phyloP scores from a whole-genome alignment of 2,329 filamentous ascomycete genomes.

The Apiospora sp. region DNA sequence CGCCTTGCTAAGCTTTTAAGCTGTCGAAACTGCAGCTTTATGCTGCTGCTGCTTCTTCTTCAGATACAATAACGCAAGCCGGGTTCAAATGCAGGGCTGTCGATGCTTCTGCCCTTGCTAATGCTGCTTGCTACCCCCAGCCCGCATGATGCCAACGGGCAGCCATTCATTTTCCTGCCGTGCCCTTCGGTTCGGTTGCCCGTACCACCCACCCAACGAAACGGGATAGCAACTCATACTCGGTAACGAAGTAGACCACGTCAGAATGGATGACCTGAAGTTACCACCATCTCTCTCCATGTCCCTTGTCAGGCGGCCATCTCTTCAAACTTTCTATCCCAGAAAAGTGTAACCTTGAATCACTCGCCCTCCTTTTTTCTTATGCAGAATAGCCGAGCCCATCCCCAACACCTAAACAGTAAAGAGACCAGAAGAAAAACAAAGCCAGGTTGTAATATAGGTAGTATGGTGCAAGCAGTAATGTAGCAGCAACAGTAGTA shows the following conservation, averaged over 20 bases:
- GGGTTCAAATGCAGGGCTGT: neutral
- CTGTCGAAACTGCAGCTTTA: neutral
- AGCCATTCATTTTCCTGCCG: neutral
- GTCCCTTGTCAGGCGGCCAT: neutral
- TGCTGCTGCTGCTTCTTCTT: neutral
- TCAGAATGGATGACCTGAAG: neutral
- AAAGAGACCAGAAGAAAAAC: neutral
- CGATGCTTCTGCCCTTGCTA: no score
- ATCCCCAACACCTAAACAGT: neutral
- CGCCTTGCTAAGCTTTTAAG: neutral
- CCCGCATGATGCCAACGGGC: neutral
- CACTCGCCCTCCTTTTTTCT: neutral
- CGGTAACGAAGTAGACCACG: no score
- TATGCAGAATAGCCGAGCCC: neutral
- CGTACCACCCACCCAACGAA: neutral
- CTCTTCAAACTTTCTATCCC: neutral
- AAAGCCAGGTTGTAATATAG: neutral
- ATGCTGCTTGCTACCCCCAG: neutral
- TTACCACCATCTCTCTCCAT: no score
- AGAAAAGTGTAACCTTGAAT: neutral
- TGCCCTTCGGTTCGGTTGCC: neutral
- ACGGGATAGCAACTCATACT: slow-evolving; percentile 27
- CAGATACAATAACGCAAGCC: neutral
- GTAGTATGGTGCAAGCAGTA: neutral
- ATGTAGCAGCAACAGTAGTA: neutral